These are phyloP conservation scores for Debaryomyces prosopidis DNA, from an alignment of 805 yeast species.

Conservation along the genomic window DNA sequence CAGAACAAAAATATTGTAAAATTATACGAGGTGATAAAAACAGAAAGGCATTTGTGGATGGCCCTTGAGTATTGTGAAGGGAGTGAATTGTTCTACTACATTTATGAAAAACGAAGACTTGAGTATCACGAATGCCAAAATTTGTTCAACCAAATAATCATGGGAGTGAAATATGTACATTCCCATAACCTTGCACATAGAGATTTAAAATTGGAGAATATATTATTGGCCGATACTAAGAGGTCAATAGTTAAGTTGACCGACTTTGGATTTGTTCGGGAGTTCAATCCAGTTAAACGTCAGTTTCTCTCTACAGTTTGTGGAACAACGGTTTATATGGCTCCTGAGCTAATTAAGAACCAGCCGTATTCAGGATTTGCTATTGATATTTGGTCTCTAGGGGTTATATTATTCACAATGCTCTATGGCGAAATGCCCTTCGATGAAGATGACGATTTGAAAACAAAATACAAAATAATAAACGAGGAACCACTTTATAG, in stretches of 20 bases:
- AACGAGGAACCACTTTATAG: conserved; percentile 63
- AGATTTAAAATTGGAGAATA: conserved; percentile 82
- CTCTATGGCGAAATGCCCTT: conserved; percentile 88
- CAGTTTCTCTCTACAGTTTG: conserved; percentile 76
- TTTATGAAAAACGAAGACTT: conserved; percentile 52
- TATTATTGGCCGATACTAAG: conserved; percentile 54
- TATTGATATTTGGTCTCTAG: conserved; percentile 90
- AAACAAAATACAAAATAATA: conserved; percentile 60
- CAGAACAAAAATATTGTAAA: conserved; percentile 81
- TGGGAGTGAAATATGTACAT: conserved; percentile 74
- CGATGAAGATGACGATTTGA: conserved; percentile 75
- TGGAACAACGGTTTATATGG: conserved; percentile 96
- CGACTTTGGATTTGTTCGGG: conserved; percentile 94
- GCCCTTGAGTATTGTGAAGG: conserved; percentile 89
- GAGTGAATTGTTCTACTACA: conserved; percentile 69
- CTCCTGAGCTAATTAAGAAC: conserved; percentile 80
- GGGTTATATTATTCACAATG: conserved; percentile 84
- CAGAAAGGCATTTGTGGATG: conserved; percentile 81
- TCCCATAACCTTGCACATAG: conserved; percentile 77
- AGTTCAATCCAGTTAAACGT: conserved; percentile 47
- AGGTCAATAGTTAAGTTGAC: conserved; percentile 69
- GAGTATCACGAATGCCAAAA: conserved; percentile 50
- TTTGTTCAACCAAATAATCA: conserved; percentile 64
- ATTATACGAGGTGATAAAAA: conserved; percentile 80
- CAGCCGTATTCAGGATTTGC: conserved; percentile 76